Conservation (phyloP, 345 rosid genomes). For the Hypericum androsaemum region DNA sequence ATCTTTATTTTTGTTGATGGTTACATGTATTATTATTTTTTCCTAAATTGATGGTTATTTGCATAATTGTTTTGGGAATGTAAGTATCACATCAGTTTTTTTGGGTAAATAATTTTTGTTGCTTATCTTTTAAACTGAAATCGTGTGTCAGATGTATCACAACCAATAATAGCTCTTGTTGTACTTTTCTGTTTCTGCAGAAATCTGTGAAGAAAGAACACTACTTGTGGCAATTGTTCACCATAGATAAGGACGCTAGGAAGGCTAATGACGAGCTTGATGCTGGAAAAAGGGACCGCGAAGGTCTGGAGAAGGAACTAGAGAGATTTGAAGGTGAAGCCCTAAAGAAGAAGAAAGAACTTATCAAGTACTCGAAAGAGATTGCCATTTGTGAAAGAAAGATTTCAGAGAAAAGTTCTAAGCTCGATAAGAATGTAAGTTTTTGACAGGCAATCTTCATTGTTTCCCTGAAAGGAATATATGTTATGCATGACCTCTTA, state of each 20-base stretch:
- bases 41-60: too few relatives aligned
- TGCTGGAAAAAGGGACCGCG: constrained; percentile 48
- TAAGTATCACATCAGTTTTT: not conserved
- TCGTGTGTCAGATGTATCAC: not conserved
- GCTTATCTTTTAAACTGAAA: not conserved
- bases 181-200: constrained; percentile 30
- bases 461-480: not conserved
- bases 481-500: too few relatives aligned
- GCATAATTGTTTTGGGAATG: constrained; percentile 9
- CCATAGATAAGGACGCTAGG: constrained; percentile 57
- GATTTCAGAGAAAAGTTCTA: constrained; percentile 61
- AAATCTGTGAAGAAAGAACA: constrained; percentile 78
- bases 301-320: constrained; percentile 53
- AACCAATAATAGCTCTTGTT: not conserved
- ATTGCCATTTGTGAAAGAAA: constrained; percentile 63
- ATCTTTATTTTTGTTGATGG: constrained; percentile 7
- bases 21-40: not conserved
- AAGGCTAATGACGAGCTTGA: constrained; percentile 56
- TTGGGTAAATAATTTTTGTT: constrained; percentile 4
- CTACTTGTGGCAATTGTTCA: constrained; percentile 76
- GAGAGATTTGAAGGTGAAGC: constrained; percentile 58
- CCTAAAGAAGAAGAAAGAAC: constrained; percentile 59
- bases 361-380: constrained; percentile 72
- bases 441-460: not conserved
- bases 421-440: constrained; percentile 71